Conservation (phyloP, 2,329 filamentous ascomycete species). For the Colletotrichum agaves region DNA sequence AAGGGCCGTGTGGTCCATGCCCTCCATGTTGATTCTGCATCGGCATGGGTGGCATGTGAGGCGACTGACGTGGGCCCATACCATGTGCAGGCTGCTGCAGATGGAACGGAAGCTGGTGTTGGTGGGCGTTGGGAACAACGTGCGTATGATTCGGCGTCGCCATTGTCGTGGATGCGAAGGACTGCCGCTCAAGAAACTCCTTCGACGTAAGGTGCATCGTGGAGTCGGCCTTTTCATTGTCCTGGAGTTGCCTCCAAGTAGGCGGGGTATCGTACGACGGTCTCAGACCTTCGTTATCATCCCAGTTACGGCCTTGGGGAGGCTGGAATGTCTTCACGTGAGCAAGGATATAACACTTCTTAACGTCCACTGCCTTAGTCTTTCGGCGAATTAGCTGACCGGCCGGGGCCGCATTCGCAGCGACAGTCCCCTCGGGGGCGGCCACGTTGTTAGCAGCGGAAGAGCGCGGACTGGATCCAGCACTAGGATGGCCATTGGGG, state of each 20-base stretch:
- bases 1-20: conserved; percentile 72
- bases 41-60: conserved; percentile 82
- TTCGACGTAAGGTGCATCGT: conserved; percentile 76
- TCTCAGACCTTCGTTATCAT: conserved; percentile 83
- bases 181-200: conserved; percentile 80
- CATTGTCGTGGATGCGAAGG: conserved; percentile 65
- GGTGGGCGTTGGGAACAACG: conserved; percentile 79
- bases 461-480: conserved; percentile 77
- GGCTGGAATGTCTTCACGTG: conserved; percentile 66
- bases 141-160: conserved; percentile 77
- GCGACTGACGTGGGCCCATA: conserved; percentile 74
- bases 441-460: conserved; percentile 62
- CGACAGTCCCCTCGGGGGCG: background rate
- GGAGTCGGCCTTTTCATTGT: conserved; percentile 74
- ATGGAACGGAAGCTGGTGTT: conserved; percentile 85
- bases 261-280: conserved; percentile 86
- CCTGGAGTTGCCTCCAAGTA: conserved; percentile 80
- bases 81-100: conserved; percentile 79
- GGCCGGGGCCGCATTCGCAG: conserved; percentile 42
- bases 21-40: conserved; percentile 76
- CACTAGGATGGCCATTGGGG: conserved; percentile 73
- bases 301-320: conserved; percentile 69
- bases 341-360: conserved; percentile 69
- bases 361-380: conserved; percentile 75
- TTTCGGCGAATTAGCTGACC: conserved; percentile 74